phyloP scores from a whole-genome alignment of 495 filamentous ascomycete genomes.

The Neohortaea acidophila region DNA sequence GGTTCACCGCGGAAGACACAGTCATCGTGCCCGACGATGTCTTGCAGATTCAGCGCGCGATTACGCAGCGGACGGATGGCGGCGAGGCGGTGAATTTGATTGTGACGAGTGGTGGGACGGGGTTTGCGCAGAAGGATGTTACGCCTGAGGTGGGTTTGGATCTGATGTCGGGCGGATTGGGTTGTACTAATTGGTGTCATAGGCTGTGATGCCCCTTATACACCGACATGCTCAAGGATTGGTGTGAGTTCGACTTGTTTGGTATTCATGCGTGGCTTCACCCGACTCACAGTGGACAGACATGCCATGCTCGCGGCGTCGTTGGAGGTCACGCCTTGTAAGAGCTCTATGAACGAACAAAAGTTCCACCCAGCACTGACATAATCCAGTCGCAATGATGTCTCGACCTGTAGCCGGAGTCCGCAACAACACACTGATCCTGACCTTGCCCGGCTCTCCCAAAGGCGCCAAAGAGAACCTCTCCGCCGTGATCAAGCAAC shows the following conservation, averaged over 20 bases:
- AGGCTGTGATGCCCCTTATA: conserved; percentile 69
- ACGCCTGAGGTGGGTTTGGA: conserved; percentile 64
- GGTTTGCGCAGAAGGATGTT: conserved; percentile 74
- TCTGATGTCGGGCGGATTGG: conserved; percentile 1
- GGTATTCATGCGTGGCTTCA: not conserved
- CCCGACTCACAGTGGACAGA: conserved; percentile 25
- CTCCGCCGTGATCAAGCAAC: conserved; percentile 69
- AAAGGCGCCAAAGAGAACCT: conserved; percentile 96
- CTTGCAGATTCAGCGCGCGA: conserved; percentile 53
- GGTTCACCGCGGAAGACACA: conserved; percentile 53
- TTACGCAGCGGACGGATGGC: conserved; percentile 54
- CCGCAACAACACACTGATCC: conserved; percentile 64
- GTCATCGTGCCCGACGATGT: conserved; percentile 72
- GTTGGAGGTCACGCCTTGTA: conserved; percentile 74
- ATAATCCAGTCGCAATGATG: conserved; percentile 76
- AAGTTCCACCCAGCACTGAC: conserved; percentile 13
- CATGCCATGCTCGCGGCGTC: conserved; percentile 91
- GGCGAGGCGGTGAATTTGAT: conserved; percentile 54
- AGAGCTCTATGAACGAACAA: conserved; percentile 24
- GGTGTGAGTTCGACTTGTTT: conserved; percentile 40
- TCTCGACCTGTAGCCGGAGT: conserved; percentile 85
- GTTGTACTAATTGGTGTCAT: not conserved
- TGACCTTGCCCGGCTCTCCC: conserved; percentile 87
- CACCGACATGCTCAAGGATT: conserved; percentile 80
- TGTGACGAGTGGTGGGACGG: conserved; percentile 81